These are phyloP conservation scores for Phaeosphaeria sp. DNA, from an alignment of 2,329 filamentous ascomycete genomes.

Conservation along the genomic window DNA sequence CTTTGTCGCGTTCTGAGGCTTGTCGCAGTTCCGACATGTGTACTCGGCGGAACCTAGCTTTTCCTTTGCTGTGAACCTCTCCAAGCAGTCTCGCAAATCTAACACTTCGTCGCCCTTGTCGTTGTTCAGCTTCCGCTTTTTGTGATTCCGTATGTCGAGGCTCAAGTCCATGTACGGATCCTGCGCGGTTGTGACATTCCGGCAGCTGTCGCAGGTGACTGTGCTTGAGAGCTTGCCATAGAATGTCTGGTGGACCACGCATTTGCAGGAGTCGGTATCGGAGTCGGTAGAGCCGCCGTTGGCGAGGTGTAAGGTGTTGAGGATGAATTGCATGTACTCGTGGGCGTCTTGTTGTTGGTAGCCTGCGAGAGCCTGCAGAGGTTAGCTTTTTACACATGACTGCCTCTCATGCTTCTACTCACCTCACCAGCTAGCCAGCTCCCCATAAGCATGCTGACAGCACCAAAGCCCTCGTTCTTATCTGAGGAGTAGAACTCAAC, in stretches of 20 bases:
- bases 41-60: conserved; percentile 79
- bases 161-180: conserved; percentile 93
- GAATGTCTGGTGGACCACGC: conserved; percentile 93
- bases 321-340: conserved; percentile 94
- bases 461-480: conserved; percentile 87
- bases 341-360: conserved; percentile 97
- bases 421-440: conserved; percentile 83
- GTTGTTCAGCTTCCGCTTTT: conserved; percentile 65
- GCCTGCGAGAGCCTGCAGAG: conserved; percentile 64
- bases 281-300: conserved; percentile 65
- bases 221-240: conserved; percentile 91
- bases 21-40: conserved; percentile 80
- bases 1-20: conserved; percentile 78
- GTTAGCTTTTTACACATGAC: conserved; percentile 6
- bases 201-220: conserved; percentile 88
- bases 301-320: conserved; percentile 84
- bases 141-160: conserved; percentile 80
- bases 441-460: conserved; percentile 84
- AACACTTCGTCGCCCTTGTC: conserved; percentile 42
- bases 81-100: conserved; percentile 68
- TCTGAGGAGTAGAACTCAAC: conserved; percentile 72
- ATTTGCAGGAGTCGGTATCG: conserved; percentile 68
- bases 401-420: conserved; percentile 53
- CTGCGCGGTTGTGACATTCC: conserved; percentile 79
- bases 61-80: conserved; percentile 86